Conservation (phyloP, 148 eudicot species). For the Rhododendron simsii region DNA sequence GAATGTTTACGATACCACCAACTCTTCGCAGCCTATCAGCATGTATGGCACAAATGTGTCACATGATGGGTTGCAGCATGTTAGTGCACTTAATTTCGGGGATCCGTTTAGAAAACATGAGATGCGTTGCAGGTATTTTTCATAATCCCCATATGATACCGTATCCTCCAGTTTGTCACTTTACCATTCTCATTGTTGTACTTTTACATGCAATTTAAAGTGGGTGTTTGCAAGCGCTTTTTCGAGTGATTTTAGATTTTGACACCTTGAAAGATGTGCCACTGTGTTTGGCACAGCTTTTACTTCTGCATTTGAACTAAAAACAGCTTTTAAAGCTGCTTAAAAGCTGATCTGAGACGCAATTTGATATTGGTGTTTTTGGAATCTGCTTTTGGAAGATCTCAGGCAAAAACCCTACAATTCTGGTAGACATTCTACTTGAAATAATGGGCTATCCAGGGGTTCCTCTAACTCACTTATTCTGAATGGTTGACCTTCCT, state of each 20-base stretch:
- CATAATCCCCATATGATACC: not conserved
- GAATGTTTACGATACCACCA: constrained; percentile 82
- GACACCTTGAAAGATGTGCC: not conserved
- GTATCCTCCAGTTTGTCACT: constrained; percentile 1
- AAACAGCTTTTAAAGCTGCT: not conserved
- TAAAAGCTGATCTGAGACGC: not conserved
- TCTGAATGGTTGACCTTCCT: not conserved
- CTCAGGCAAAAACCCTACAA: not conserved
- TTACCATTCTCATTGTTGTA: not conserved
- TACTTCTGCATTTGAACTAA: not conserved
- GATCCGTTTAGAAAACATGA: constrained; percentile 91
- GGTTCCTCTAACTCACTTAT: not conserved
- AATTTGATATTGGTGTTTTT: not conserved
- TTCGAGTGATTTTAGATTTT: not conserved
- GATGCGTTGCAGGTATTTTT: constrained; percentile 83
- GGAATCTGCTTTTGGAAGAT: not conserved
- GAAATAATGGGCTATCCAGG: not conserved
- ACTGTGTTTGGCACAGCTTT: not conserved
- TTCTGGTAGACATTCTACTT: not conserved
- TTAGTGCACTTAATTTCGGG: constrained; percentile 78
- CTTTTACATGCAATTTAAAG: not conserved
- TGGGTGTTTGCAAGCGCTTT: not conserved
- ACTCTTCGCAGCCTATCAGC: constrained; percentile 67
- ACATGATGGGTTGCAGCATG: constrained; percentile 51
- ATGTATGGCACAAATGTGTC: constrained; percentile 78